Evolutionary conservation across 306 rosid genomes (phyloP).

Genomic region (Casuarina cunninghamiana): DNA sequence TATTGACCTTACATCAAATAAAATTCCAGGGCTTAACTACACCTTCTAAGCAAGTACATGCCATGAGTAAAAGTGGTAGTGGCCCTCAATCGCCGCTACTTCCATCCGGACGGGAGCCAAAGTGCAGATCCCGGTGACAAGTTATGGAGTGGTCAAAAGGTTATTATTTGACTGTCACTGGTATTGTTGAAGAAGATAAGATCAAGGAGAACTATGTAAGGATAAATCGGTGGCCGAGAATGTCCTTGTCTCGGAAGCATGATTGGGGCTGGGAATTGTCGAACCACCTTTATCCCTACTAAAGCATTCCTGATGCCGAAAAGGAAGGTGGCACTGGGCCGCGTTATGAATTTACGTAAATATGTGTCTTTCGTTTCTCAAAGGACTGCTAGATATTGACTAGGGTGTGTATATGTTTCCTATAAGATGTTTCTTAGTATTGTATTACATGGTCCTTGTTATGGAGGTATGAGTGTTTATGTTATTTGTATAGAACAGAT

Average conservation of each 20-base stretch:
- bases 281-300: slow-evolving; percentile 39
- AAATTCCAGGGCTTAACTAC: not conserved
- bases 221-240: slow-evolving; percentile 50
- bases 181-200: slow-evolving; percentile 26
- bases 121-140: slow-evolving; percentile 46
- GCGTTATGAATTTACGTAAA: slow-evolving; percentile 5
- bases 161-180: slow-evolving; percentile 40
- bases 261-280: slow-evolving; percentile 63
- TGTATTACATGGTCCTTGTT: not conserved
- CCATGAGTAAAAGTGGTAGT: slow-evolving; percentile 31
- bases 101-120: slow-evolving; percentile 48
- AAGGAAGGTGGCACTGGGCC: slow-evolving; percentile 51
- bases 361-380: no score
- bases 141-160: slow-evolving; percentile 51
- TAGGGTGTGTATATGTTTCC: not conserved
- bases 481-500: not conserved
- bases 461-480: not conserved
- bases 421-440: not conserved
- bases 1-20: slow-evolving; percentile 27
- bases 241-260: slow-evolving; percentile 39
- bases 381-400: slow-evolving; percentile 1
- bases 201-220: slow-evolving; percentile 56
- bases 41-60: not conserved
- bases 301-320: slow-evolving; percentile 48
- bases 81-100: slow-evolving; percentile 41